Evolutionary conservation across 106 monocot species (phyloP), one percentile per base, ranked within the genome.

Genomic region (Amphibolis antarctica): DNA sequence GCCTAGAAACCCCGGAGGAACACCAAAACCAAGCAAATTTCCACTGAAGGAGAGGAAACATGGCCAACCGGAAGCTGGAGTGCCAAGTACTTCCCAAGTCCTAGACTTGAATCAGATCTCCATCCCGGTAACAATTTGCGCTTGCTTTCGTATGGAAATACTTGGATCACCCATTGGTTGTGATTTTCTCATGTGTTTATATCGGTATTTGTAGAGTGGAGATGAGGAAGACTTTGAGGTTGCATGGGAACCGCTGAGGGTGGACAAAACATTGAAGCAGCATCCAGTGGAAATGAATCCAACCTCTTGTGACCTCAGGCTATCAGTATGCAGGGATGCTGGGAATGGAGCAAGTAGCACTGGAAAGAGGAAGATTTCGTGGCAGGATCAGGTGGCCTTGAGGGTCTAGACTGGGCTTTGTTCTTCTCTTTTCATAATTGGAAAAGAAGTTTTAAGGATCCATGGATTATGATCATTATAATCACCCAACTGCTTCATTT

Each of bases 341-440:
- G 76, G 77, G 23, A 73, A 36, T 17, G 46, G 69, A 55, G 27
- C 82, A 19, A 79, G 55, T 42, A 59, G 70, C 42, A 46, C 68
- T 12, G 75, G 80, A 23, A 92, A 84, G 73, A 84, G 87, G 77
- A 72, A 72, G 56, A 80, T 92, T 54, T 65, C 92, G 62, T 92
- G 87, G 87, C 81, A 84, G 69, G 87, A 92, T 77, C 92, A 79
- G 57, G 69, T 80, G 20, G 84, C 75, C 62, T 71, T 92, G 69
- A 77, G 78, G 68, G 87, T 85, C 52, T 87, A 56, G 43, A 44
- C 53, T 58, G 13, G 26, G 62, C 31, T 22, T 22, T 23, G 3
- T n/a, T 15, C 1, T 49, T 11, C 48, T 26, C 18, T 3, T 63
- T 28, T 22, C 44, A 42, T 62, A 9, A 12, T 18, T 44, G 60